These are phyloP conservation scores for Clitopilus passeckerianus DNA, from an alignment of 768 basidiomycete genomes.

Conservation along the genomic window DNA sequence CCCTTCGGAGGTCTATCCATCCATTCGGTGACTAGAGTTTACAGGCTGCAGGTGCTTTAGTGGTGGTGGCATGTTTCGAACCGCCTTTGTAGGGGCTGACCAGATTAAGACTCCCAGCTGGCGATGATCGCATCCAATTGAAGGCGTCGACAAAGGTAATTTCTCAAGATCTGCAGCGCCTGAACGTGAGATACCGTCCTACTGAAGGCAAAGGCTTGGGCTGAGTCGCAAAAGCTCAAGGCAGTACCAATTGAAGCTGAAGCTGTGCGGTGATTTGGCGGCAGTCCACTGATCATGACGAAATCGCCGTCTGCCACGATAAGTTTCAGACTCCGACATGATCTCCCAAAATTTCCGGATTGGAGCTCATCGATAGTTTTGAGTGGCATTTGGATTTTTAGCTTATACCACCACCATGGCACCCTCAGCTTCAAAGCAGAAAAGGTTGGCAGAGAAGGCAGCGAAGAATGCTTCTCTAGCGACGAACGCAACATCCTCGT, in stretches of 20 bases:
- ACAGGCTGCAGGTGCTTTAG: background rate
- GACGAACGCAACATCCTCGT: conserved; percentile 44
- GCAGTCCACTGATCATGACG: background rate
- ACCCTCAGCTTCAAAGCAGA: conserved; percentile 84
- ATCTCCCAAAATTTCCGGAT: conserved; percentile 29
- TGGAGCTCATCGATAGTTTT: conserved; percentile 15
- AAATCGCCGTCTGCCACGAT: conserved; percentile 2
- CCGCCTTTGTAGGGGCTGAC: background rate
- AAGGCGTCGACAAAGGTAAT: background rate
- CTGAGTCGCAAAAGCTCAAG: too few relatives aligned
- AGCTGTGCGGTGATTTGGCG: background rate
- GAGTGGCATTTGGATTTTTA: background rate
- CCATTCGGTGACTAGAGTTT: too few relatives aligned
- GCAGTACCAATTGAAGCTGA: too few relatives aligned
- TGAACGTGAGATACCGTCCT: background rate
- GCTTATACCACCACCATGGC: conserved; percentile 41
- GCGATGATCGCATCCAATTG: background rate
- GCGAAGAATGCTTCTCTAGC: conserved; percentile 59
- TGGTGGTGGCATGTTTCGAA: background rate
- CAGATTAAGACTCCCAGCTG: too few relatives aligned
- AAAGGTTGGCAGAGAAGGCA: conserved; percentile 92
- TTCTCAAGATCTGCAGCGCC: background rate
- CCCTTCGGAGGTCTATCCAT: background rate
- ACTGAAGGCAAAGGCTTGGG: too few relatives aligned
- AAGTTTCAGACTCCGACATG: conserved; percentile 23